phyloP scores from a whole-genome alignment of 345 rosid genomes.

The Excoecaria cochinchinensis region DNA sequence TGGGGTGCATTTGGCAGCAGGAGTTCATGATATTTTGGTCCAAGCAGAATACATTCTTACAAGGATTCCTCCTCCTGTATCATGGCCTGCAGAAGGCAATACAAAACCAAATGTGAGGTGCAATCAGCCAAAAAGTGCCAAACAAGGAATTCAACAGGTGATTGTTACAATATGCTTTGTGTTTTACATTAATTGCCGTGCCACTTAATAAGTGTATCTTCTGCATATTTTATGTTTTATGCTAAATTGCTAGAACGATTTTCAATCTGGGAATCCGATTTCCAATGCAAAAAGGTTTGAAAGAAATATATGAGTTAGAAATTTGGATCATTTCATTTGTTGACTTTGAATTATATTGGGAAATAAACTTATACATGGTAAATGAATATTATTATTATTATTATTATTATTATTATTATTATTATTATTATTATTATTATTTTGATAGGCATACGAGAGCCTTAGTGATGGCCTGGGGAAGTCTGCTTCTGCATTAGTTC shows the following conservation, averaged over 20 bases:
- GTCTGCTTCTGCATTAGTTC: conserved; percentile 87
- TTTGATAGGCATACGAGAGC: conserved; percentile 87
- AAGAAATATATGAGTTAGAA: neutral
- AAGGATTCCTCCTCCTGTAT: conserved; percentile 50
- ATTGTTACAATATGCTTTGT: conserved; percentile 16
- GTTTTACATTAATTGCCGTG: neutral
- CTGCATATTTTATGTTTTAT: neutral
- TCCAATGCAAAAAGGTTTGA: neutral
- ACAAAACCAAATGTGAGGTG: conserved; percentile 56
- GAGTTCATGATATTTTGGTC: conserved; percentile 74
- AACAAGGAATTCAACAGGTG: conserved; percentile 89
- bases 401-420: too few relatives aligned
- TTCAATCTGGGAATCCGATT: neutral
- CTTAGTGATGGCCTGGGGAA: conserved; percentile 87
- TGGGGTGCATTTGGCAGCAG: conserved; percentile 94
- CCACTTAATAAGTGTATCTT: neutral
- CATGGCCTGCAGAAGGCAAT: conserved; percentile 46
- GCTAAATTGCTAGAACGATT: neutral
- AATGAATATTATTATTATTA: too few relatives aligned
- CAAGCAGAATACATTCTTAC: conserved; percentile 69
- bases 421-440: too few relatives aligned
- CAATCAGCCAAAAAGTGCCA: conserved; percentile 82
- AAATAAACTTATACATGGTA: neutral
- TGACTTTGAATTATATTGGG: neutral
- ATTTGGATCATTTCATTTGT: neutral